Percentiles rank a stretch among this genome's conserved stretches.
Conservation (phyloP, 2,329 filamentous ascomycete species). For the Setomelanomma holmii region DNA sequence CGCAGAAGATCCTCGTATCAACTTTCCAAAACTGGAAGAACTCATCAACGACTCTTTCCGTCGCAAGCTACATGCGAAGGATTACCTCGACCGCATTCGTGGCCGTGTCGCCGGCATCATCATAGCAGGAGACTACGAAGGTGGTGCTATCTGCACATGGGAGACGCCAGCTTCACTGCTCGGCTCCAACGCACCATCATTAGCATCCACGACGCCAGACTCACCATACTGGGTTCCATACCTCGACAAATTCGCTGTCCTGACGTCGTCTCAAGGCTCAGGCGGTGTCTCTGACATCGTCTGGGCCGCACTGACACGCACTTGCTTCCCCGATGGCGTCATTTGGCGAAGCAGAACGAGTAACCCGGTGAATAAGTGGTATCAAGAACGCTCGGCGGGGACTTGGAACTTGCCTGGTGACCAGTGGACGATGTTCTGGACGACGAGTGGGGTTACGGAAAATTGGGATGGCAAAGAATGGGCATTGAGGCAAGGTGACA, state of each 20-base stretch:
- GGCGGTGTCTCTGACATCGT: constrained; percentile 94
- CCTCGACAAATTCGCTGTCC: constrained; percentile 95
- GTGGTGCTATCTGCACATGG: constrained; percentile 94
- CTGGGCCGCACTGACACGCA: constrained; percentile 92
- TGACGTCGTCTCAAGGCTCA: constrained; percentile 85
- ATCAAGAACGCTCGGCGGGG: constrained; percentile 88
- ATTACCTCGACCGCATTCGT: constrained; percentile 83
- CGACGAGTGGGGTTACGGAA: constrained; percentile 67
- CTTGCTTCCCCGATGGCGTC: constrained; percentile 86
- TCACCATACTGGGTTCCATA: constrained; percentile 77
- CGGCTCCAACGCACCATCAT: constrained; percentile 15
- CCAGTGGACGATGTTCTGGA: constrained; percentile 99
- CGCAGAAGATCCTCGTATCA: constrained; percentile 76
- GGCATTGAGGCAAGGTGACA: constrained; percentile 50
- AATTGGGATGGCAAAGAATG: constrained; percentile 63
- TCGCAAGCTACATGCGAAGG: constrained; percentile 79
- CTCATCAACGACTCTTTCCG: constrained; percentile 95
- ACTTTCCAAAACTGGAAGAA: constrained; percentile 80
- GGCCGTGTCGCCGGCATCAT: constrained; percentile 88
- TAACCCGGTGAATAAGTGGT: constrained; percentile 99
- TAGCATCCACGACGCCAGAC: constrained; percentile 37
- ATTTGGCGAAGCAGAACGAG: constrained; percentile 90
- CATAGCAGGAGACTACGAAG: constrained; percentile 95
- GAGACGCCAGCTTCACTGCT: constrained; percentile 71
- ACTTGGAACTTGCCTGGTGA: constrained; percentile 81